Conservation (phyloP, 768 basidiomycete species). For the Naematelia aurantialba region DNA sequence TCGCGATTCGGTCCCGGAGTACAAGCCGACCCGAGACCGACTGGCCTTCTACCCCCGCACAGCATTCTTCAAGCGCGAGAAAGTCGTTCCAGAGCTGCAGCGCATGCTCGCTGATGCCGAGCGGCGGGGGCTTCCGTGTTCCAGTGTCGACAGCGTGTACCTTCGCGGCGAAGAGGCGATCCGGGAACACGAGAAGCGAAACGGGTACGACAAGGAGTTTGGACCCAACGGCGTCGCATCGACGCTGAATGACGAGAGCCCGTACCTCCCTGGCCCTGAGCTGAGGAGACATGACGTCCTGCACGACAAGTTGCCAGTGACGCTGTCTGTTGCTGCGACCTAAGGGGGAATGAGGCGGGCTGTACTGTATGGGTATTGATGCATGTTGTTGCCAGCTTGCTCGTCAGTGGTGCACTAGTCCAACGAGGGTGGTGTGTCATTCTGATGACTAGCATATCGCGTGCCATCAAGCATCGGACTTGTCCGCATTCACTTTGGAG, state of each 20-base stretch:
- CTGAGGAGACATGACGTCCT: not conserved
- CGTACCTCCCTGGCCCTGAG: not conserved
- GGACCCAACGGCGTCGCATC: conserved; percentile 6
- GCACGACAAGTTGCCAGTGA: not conserved
- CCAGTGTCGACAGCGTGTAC: conserved; percentile 22
- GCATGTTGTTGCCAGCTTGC: no score
- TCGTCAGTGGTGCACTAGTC: no score
- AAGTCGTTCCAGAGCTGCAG: conserved; percentile 16
- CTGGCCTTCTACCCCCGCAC: conserved; percentile 24
- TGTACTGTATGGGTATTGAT: not conserved
- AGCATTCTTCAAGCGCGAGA: conserved; percentile 19
- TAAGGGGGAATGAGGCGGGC: not conserved
- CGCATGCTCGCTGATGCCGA: conserved; percentile 20
- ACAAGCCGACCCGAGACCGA: conserved; percentile 12
- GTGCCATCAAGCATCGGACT: no score
- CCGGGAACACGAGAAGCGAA: conserved; percentile 13
- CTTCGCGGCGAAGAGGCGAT: conserved; percentile 12
- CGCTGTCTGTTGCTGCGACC: not conserved
- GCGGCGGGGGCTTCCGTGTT: conserved; percentile 11
- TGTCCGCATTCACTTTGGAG: no score
- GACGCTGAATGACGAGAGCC: not conserved
- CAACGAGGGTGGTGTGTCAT: no score
- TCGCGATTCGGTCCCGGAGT: conserved; percentile 9
- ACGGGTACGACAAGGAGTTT: conserved; percentile 10
- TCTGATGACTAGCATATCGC: no score